A percentile compares a stretch with the other conserved stretches of the same genome.
Conservation (phyloP, 2,329 filamentous ascomycete genomes). For the Lomentospora prolificans region DNA sequence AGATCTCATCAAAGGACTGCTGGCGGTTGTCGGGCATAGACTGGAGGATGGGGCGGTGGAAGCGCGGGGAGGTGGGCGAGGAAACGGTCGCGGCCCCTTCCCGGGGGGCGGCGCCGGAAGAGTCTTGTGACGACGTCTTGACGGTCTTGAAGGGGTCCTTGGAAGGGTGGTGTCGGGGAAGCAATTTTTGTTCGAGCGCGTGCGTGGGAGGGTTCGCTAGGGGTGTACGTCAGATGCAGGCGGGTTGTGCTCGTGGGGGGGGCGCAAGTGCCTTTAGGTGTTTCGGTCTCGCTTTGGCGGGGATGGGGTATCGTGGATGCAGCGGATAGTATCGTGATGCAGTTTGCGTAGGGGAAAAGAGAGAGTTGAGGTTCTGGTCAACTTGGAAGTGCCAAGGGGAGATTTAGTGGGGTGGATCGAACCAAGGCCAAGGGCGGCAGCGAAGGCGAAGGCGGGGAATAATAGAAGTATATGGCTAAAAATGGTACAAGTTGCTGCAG, state of each 20-base stretch:
- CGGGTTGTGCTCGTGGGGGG: neutral
- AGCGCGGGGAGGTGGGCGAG: conserved; percentile 24
- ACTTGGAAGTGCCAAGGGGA: neutral
- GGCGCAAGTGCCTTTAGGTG: neutral
- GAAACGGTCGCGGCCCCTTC: neutral
- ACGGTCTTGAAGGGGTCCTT: neutral
- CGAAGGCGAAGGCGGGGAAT: neutral
- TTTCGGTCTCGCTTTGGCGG: no score
- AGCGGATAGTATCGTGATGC: neutral
- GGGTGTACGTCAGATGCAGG: neutral
- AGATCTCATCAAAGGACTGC: conserved; percentile 98
- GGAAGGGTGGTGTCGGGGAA: neutral
- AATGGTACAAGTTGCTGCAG: no score
- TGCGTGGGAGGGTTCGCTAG: neutral
- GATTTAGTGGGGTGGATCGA: neutral
- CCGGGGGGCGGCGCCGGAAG: conserved; percentile 1
- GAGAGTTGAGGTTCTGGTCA: neutral
- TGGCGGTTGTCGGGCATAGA: conserved; percentile 65
- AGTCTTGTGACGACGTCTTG: conserved; percentile 6
- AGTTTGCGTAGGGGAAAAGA: neutral
- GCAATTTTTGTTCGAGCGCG: neutral
- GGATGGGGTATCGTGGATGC: no score
- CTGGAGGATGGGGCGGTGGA: conserved; percentile 49
- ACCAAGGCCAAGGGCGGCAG: neutral
- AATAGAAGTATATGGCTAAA: neutral